phyloP scores from a whole-genome alignment of 306 rosid species.

The Boehmeria nivea region DNA sequence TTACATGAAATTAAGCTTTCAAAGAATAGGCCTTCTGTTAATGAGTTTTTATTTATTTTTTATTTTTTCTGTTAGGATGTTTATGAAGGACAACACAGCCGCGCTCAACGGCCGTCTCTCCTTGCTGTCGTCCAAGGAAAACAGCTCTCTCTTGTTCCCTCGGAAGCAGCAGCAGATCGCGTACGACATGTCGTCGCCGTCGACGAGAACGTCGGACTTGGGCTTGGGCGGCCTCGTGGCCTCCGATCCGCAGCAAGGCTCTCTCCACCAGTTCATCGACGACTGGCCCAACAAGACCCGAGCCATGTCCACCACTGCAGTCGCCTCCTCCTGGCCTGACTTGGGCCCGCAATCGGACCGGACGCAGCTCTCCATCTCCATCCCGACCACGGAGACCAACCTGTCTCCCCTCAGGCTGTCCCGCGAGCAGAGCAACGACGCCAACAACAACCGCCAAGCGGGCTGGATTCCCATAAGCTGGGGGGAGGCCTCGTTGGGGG shows the following conservation, averaged over 20 bases:
- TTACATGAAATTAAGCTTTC: background rate
- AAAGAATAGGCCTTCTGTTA: background rate
- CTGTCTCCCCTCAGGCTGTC: conserved; percentile 66
- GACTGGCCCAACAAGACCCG: conserved; percentile 50
- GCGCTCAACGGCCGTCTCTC: conserved; percentile 35
- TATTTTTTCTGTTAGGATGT: conserved; percentile 43
- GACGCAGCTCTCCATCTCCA: conserved; percentile 72
- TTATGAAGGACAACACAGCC: conserved; percentile 41
- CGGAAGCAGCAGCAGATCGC: conserved; percentile 35
- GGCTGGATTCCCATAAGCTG: conserved; percentile 83
- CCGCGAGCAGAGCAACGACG: conserved; percentile 36
- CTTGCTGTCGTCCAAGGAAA: conserved; percentile 35
- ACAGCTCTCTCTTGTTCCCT: conserved; percentile 27
- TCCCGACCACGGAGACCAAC: conserved; percentile 49
- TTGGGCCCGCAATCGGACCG: conserved; percentile 47
- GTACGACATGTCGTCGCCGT: conserved; percentile 44
- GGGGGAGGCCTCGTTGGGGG: conserved; percentile 77
- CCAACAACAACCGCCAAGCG: conserved; percentile 25
- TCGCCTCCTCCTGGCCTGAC: conserved; percentile 50
- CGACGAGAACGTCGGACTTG: conserved; percentile 24
- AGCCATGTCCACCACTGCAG: conserved; percentile 26
- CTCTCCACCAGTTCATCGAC: conserved; percentile 71
- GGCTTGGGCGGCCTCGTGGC: background rate
- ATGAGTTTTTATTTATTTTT: background rate
- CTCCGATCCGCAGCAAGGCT: conserved; percentile 20